These are phyloP conservation scores for Chlorella vulgaris DNA, from an alignment of 139 green algal species.

Conservation along the genomic window DNA sequence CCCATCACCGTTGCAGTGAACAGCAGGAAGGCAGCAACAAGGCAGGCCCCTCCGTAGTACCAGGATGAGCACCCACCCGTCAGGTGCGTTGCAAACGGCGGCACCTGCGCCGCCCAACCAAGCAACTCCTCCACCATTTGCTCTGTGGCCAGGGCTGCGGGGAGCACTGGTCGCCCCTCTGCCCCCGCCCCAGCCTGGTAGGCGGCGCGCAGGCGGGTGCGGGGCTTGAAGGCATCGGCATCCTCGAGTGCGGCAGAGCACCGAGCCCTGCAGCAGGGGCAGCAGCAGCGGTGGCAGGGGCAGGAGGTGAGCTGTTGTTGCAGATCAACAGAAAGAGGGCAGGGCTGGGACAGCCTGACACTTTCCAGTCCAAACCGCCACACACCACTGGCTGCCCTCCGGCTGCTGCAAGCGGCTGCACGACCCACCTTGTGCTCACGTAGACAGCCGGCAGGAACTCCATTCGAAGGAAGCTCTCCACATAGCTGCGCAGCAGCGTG, in stretches of 20 bases:
- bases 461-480: slow-evolving; percentile 62
- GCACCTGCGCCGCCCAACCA: slow-evolving; percentile 53
- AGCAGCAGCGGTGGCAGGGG: background rate
- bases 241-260: slow-evolving; percentile 62
- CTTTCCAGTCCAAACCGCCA: too few relatives aligned
- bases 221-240: slow-evolving; percentile 58
- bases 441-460: slow-evolving; percentile 73
- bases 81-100: slow-evolving; percentile 37
- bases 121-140: slow-evolving; percentile 60
- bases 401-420: too few relatives aligned
- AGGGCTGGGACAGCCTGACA: too few relatives aligned
- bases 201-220: slow-evolving; percentile 26
- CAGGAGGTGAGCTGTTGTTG: background rate
- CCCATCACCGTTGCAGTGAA: too few relatives aligned
- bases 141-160: slow-evolving; percentile 54
- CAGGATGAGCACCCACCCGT: too few relatives aligned
- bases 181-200: slow-evolving; percentile 21
- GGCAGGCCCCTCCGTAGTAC: too few relatives aligned
- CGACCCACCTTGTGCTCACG: slow-evolving; percentile 56
- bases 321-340: too few relatives aligned
- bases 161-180: slow-evolving; percentile 52
- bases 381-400: too few relatives aligned
- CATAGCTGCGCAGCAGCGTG: slow-evolving; percentile 43
- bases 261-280: slow-evolving; percentile 36
- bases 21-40: too few relatives aligned